Percentiles rank a stretch among this genome's conserved stretches.
Evolutionary conservation across 495 filamentous ascomycete genomes (phyloP).

Genomic region (Trichocladium uniseriatum): DNA sequence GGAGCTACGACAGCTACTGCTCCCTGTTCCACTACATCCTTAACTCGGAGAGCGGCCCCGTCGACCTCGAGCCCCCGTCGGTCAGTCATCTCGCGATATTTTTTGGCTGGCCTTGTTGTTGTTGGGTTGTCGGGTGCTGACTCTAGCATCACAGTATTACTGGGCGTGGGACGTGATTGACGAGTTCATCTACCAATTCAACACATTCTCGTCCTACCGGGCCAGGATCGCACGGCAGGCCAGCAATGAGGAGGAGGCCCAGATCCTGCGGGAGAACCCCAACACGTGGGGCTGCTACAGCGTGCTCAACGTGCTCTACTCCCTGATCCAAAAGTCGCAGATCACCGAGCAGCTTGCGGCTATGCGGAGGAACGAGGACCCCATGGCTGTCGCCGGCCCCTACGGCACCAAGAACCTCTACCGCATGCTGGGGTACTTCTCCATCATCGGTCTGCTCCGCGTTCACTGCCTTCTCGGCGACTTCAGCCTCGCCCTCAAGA

Average conservation of each 20-base stretch:
- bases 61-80: slow-evolving; percentile 91
- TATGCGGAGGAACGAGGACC: slow-evolving; percentile 88
- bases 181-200: slow-evolving; percentile 99
- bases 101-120: neutral
- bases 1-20: slow-evolving; percentile 99
- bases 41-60: slow-evolving; percentile 89
- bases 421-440: slow-evolving; percentile 98
- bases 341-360: slow-evolving; percentile 94
- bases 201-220: slow-evolving; percentile 95
- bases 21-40: slow-evolving; percentile 97
- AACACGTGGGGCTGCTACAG: slow-evolving; percentile 99
- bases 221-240: slow-evolving; percentile 79
- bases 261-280: slow-evolving; percentile 85
- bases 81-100: slow-evolving; percentile 43
- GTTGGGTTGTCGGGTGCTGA: slow-evolving; percentile 11
- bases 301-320: slow-evolving; percentile 98
- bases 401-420: slow-evolving; percentile 89
- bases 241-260: slow-evolving; percentile 79
- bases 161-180: slow-evolving; percentile 99
- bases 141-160: slow-evolving; percentile 59
- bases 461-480: slow-evolving; percentile 96
- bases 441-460: slow-evolving; percentile 90
- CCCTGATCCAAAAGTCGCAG: slow-evolving; percentile 92
- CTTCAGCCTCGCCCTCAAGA: slow-evolving; percentile 96
- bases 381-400: slow-evolving; percentile 75